Percentiles rank a stretch among this genome's conserved stretches.
phyloP scores from a whole-genome alignment of 495 filamentous ascomycete species.

The Podospora fimiseda region DNA sequence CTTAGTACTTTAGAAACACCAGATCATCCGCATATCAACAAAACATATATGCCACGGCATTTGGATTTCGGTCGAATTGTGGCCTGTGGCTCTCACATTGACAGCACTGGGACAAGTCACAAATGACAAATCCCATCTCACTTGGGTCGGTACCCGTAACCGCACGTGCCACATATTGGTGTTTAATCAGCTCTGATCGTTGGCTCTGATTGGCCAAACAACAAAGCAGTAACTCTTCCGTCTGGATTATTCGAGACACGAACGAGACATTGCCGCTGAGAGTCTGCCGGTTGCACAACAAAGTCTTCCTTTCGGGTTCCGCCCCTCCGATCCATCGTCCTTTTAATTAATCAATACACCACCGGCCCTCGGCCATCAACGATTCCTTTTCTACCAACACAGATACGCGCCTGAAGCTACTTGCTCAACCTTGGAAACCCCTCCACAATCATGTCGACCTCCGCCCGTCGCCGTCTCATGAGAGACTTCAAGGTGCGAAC shows the following conservation, averaged over 20 bases:
- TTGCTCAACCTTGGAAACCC: not conserved
- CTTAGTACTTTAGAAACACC: too few relatives aligned
- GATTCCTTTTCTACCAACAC: not conserved
- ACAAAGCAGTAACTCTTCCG: not conserved
- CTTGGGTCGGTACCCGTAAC: not conserved
- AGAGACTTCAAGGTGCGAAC: slow-evolving; percentile 88
- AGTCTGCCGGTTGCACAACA: not conserved
- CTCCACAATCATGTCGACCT: slow-evolving; percentile 68
- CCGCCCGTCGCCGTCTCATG: slow-evolving; percentile 91
- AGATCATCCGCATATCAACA: too few relatives aligned
- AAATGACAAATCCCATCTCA: too few relatives aligned
- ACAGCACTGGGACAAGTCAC: too few relatives aligned
- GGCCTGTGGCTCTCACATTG: too few relatives aligned
- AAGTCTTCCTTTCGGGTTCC: not conserved
- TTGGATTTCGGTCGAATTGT: too few relatives aligned
- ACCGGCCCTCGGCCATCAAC: not conserved
- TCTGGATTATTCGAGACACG: not conserved
- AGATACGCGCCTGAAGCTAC: not conserved
- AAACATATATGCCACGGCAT: too few relatives aligned
- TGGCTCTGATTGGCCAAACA: not conserved
- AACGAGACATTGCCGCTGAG: not conserved
- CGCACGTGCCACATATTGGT: not conserved
- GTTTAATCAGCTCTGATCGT: not conserved
- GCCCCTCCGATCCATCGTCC: not conserved
- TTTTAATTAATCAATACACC: not conserved